Evolutionary conservation across 805 yeast species (phyloP).

Genomic region (Yarrowia alimentaria): DNA sequence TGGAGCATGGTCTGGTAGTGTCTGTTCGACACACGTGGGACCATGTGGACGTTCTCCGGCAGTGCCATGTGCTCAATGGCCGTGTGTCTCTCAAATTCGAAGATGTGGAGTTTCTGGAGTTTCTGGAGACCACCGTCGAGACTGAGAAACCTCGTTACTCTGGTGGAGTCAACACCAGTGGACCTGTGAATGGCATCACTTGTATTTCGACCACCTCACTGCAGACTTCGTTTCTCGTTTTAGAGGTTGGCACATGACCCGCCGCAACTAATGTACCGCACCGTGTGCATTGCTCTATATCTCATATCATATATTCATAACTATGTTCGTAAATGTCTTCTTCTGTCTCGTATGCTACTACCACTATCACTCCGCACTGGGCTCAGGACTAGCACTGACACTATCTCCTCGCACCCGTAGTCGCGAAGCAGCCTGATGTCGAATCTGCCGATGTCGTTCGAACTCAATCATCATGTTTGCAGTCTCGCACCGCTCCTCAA

Average conservation of each 20-base stretch:
- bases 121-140: no score
- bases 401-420: no score
- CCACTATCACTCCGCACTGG: no score
- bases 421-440: slow-evolving; percentile 21
- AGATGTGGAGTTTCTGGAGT: neutral
- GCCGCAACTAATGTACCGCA: no score
- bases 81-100: neutral
- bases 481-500: slow-evolving; percentile 52
- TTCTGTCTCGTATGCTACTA: no score
- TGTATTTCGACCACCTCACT: neutral
- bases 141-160: neutral
- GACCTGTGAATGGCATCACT: neutral
- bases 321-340: no score
- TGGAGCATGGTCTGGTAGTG: neutral
- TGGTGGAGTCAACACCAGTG: neutral
- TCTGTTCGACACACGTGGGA: slow-evolving; percentile 8
- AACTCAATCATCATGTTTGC: slow-evolving; percentile 33
- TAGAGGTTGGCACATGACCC: no score
- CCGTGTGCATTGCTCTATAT: no score
- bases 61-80: slow-evolving; percentile 9
- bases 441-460: slow-evolving; percentile 29
- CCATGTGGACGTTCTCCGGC: slow-evolving; percentile 17
- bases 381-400: slow-evolving; percentile 8
- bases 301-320: no score
- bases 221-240: neutral